phyloP scores from a whole-genome alignment of 164 flowering plant genomes.

The Magnolia officinalis region DNA sequence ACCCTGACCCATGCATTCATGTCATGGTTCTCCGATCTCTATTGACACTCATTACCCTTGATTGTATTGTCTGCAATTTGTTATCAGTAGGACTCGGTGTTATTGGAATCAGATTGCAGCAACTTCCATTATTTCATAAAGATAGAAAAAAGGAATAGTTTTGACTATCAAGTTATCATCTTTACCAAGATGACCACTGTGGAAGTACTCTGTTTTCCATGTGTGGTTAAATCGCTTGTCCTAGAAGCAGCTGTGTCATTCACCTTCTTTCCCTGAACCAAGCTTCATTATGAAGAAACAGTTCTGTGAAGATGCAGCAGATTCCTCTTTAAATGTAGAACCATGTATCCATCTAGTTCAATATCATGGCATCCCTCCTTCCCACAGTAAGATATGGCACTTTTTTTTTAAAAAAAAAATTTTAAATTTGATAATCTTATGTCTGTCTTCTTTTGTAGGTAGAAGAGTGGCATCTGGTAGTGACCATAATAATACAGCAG shows the following conservation, averaged over 20 bases:
- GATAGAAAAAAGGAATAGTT: no score
- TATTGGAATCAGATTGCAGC: no score
- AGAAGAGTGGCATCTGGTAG: conserved; percentile 8
- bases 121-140: no score
- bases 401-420: not conserved
- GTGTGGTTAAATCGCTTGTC: not conserved
- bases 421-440: not conserved
- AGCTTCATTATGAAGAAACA: not conserved
- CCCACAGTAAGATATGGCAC: not conserved
- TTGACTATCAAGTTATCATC: not conserved
- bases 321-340: not conserved
- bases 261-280: not conserved
- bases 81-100: no score
- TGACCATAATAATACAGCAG: conserved; percentile 6
- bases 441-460: conserved; percentile 9
- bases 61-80: no score
- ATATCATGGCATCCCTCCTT: not conserved
- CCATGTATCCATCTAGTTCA: not conserved
- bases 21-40: no score
- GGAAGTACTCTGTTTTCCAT: not conserved
- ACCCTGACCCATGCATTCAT: no score
- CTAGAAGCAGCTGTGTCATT: not conserved
- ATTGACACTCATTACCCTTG: no score
- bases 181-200: not conserved
- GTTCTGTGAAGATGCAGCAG: not conserved